Evolutionary conservation across 306 rosid genomes (phyloP).

Genomic region (Gillenia trifoliata): DNA sequence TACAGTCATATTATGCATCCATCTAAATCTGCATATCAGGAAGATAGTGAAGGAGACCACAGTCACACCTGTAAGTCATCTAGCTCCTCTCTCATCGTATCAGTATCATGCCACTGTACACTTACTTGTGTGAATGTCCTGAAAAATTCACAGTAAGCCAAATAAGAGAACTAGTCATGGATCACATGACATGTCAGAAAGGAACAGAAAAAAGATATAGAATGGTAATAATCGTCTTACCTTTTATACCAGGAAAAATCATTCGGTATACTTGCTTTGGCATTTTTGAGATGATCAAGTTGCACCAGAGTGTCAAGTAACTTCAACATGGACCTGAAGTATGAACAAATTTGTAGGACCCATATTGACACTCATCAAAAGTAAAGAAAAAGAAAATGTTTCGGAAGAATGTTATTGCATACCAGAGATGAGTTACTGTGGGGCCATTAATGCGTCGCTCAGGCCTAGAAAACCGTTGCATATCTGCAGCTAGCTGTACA

Average conservation of each 20-base stretch:
- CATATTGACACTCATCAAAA: background rate
- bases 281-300: conserved; percentile 98
- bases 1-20: background rate
- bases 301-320: conserved; percentile 93
- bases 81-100: conserved; percentile 96
- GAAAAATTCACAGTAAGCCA: conserved; percentile 18
- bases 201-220: background rate
- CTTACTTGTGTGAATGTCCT: conserved; percentile 99
- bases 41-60: conserved; percentile 16
- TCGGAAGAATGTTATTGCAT: conserved; percentile 25
- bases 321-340: conserved; percentile 90
- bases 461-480: conserved; percentile 99
- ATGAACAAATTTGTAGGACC: conserved; percentile 23
- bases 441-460: conserved; percentile 98
- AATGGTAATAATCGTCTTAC: conserved; percentile 33
- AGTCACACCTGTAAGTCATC: conserved; percentile 83
- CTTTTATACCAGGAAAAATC: conserved; percentile 99
- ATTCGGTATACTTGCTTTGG: conserved; percentile 98
- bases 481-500: conserved; percentile 89
- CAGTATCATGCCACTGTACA: conserved; percentile 97
- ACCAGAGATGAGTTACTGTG: conserved; percentile 92
- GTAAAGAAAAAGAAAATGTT: background rate
- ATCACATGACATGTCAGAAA: background rate
- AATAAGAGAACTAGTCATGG: background rate
- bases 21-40: background rate